Evolutionary conservation across 371 early-diverging fungal genomes (phyloP).

Genomic region (Mucor racemosus): DNA sequence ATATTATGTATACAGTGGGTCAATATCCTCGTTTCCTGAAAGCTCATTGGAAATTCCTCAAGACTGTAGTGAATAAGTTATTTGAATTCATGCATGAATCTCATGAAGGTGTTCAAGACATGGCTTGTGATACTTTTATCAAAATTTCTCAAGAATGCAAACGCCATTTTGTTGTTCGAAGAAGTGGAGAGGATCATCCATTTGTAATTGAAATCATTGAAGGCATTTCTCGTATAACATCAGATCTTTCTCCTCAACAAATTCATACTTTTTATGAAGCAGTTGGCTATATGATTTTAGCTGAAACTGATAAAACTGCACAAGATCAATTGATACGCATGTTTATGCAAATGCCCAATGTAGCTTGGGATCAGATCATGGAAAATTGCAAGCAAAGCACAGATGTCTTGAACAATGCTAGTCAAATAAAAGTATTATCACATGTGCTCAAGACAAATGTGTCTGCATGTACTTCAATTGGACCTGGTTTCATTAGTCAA

Average conservation of each 20-base stretch:
- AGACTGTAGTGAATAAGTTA: conserved; percentile 99
- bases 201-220: conserved; percentile 94
- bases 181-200: conserved; percentile 82
- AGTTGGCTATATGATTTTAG: conserved; percentile 93
- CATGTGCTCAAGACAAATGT: conserved; percentile 95
- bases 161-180: conserved; percentile 91
- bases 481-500: conserved; percentile 85
- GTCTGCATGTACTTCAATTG: conserved; percentile 87
- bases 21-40: conserved; percentile 99
- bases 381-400: conserved; percentile 71
- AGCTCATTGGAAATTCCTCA: conserved; percentile 99
- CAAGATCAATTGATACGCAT: conserved; percentile 84
- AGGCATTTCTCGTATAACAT: conserved; percentile 77
- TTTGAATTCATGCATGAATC: conserved; percentile 99
- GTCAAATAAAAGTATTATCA: conserved; percentile 83
- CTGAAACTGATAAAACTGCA: conserved; percentile 72
- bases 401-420: conserved; percentile 75
- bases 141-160: conserved; percentile 98
- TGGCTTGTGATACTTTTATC: conserved; percentile 99
- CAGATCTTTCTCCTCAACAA: conserved; percentile 90
- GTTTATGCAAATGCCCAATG: conserved; percentile 90
- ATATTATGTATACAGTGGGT: conserved; percentile 99
- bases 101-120: conserved; percentile 99
- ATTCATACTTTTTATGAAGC: conserved; percentile 97
- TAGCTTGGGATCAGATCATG: conserved; percentile 82